Base-by-base conservation (phyloP, 1,284 basidiomycete species). In the Pyrrhoderma lamaoense region DNA sequence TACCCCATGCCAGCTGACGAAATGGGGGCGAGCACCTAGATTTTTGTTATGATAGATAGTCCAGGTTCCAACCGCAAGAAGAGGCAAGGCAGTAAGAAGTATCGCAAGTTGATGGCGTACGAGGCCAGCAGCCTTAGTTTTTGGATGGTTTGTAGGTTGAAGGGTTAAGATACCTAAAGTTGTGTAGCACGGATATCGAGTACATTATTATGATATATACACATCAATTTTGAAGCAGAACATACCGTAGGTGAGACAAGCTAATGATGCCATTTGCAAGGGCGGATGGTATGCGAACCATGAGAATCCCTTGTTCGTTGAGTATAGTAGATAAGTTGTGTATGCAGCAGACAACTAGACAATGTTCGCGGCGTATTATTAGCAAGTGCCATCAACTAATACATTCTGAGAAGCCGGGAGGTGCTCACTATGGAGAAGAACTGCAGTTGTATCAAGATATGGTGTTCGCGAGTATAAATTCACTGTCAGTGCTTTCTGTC, bases 1-100 rank as follows among this genome's bases (percentile, higher is more conserved):
- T 63, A 86, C 82, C 4, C 76, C 79, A 62, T 88, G 86, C 83
- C 80, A 85, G 11, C 76, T 74, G 2, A 69, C 71, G 54, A 85
- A 80, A 60, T 88, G 85, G 0, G 67, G 52, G 2, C 68, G 68
- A 8, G 59, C 65, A 45, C 72, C 64, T 0, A 70, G 52, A 25
- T 60, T 63, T 61, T 89, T 89, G 59, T 80, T 78, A 48, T 71
- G 70, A 42, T 71, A 64, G 31, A 88, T 73, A 2, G 79, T 72
- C 23, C 70, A 60, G 0, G 76, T 74, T 4, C 85, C 85, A 3
- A 78, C 44, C 13, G 73, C 39, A 45, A 85, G 71, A n/a, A 70
- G 59, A 2, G 80, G 77, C 21, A 80, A 64, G 1, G 75, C 85
- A 16, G 75, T 38, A 9, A 66, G 62, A 9, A 81, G 63, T 57